Evolutionary conservation across 2,329 filamentous ascomycete species (phyloP), one percentile per base, ranked within the genome.

Genomic region (Diaporthe batatas): DNA sequence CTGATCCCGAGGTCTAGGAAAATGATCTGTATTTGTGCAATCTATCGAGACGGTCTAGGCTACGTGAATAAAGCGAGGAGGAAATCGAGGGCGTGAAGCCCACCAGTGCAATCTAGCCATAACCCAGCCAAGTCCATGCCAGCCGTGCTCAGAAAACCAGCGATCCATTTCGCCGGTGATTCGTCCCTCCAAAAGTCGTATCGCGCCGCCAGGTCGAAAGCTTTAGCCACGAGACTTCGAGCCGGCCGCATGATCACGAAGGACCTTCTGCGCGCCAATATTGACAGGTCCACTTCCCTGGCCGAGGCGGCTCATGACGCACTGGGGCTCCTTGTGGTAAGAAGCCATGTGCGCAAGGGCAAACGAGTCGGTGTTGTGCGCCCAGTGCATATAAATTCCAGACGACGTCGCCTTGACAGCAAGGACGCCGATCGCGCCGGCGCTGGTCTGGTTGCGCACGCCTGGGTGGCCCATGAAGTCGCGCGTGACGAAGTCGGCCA

Each of bases 381-480:
- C 95, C 84, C 97, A 99, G 82, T 96, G 96, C 68, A 99, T 89
- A 79, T 93, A 94, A 76, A 94, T 91, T 1, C 94, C 95, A 29
- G 89, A 87, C 16, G 85, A 86, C 0, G 90, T 92, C 84, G 95
- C 96, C 84, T 98, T 98, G 78, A 98, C 93, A 0, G 91, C 91
- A 85, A 99, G 91, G 72, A 98, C 90, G 2, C 96, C 96, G 78
- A 99, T 97, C 39, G 96, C 95, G 3, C 94, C 94, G n/a, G 90
- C 87, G 14, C 94, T 96, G 70, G 92, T 90, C 77, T 94, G 96
- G 78, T 92, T 87, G 77, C 86, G 88, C 75, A 99, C 95, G 67
- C 95, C 94, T 0, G 95, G 93, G 80, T 98, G 96, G 57, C 91
- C 89, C 91, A 97, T 96, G 80, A 99, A 99, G 80, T 98, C 96